Percentiles rank a stretch among this genome's conserved stretches.
These are phyloP conservation scores for Teratosphaeria destructans DNA, from an alignment of 2,329 filamentous ascomycete species.

Conservation along the genomic window DNA sequence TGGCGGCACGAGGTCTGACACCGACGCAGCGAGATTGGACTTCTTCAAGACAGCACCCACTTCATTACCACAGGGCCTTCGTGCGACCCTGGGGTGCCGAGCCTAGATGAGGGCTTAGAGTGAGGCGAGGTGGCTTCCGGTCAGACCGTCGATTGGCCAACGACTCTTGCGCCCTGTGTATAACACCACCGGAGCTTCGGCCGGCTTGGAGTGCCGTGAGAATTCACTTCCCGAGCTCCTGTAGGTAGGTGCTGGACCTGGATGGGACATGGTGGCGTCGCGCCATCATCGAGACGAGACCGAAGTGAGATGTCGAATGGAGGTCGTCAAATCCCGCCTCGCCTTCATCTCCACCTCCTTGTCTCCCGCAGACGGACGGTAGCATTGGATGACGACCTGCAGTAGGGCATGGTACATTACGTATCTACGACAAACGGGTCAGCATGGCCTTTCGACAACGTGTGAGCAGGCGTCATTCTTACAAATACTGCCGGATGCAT, in stretches of 20 bases:
- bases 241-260: not conserved
- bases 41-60: not conserved
- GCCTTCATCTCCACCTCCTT: constrained; percentile 32
- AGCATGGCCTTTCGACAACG: not conserved
- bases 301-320: constrained; percentile 18
- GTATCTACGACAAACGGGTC: constrained; percentile 27
- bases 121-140: not conserved
- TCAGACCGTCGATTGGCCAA: not conserved
- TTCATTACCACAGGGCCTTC: not conserved
- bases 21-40: not conserved
- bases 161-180: not conserved
- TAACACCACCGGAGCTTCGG: not conserved
- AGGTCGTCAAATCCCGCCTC: constrained; percentile 30
- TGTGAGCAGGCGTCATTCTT: constrained; percentile 13
- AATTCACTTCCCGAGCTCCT: not conserved
- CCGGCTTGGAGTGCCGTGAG: not conserved
- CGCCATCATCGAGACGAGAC: not conserved
- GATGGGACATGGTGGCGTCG: not conserved
- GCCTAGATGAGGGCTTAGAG: not conserved
- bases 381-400: constrained; percentile 34
- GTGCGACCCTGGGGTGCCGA: not conserved
- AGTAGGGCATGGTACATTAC: constrained; percentile 33
- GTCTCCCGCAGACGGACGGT: constrained; percentile 29
- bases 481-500: constrained; percentile 32
- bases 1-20: not conserved